Evolutionary conservation across 129 eudicot genomes (phyloP).

Genomic region (Scalesia atractyloides): DNA sequence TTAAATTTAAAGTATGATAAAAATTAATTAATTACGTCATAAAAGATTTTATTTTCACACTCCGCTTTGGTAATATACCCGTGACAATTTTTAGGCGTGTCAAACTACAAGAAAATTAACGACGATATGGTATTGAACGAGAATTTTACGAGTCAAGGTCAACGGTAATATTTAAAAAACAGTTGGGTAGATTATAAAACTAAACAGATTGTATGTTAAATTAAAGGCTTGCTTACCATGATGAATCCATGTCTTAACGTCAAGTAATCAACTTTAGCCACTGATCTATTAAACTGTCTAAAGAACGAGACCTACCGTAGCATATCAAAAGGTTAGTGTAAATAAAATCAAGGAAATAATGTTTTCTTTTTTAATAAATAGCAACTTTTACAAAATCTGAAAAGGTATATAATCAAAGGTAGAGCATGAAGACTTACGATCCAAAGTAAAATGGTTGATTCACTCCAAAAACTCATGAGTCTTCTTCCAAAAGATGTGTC

Average conservation of each 20-base stretch:
- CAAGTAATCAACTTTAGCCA: slow-evolving; percentile 61
- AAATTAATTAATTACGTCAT: no score
- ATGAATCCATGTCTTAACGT: slow-evolving; percentile 66
- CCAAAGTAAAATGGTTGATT: slow-evolving; percentile 51
- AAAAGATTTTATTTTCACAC: no score
- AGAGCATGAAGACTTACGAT: slow-evolving; percentile 34
- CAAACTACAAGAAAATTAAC: not conserved
- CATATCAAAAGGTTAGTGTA: slow-evolving; percentile 11
- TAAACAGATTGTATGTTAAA: no score
- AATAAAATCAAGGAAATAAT: not conserved
- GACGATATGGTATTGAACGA: no score
- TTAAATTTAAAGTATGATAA: not conserved
- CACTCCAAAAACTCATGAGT: slow-evolving; percentile 59
- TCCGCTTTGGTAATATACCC: no score
- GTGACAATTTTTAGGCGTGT: not conserved
- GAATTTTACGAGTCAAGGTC: no score
- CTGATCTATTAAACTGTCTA: slow-evolving; percentile 63
- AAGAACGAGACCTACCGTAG: slow-evolving; percentile 51
- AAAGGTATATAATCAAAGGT: not conserved
- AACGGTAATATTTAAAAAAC: no score
- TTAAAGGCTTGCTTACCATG: slow-evolving; percentile 30
- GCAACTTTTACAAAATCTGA: no score
- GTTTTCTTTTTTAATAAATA: not conserved
- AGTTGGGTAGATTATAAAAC: no score
- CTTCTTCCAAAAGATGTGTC: slow-evolving; percentile 71